phyloP scores from a whole-genome alignment of 2,329 filamentous ascomycete genomes.

The Fusarium brevicatenulatum region DNA sequence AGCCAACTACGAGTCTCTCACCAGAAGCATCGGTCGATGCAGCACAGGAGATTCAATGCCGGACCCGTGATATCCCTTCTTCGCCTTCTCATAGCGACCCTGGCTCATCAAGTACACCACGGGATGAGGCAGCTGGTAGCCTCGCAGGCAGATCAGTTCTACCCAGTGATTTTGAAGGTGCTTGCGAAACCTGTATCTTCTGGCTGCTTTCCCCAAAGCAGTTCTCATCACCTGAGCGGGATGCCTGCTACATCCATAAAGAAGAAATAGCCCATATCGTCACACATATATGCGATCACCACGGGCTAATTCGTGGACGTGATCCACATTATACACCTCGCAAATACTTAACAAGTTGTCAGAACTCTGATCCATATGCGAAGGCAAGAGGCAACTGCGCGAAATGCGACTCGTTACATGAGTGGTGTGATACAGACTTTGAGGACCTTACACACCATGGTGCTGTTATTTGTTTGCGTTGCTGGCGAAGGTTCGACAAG shows the following conservation, averaged over 20 bases:
- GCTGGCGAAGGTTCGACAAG: neutral
- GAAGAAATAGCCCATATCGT: neutral
- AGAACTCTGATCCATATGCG: neutral
- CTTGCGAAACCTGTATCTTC: neutral
- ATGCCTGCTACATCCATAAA: accelerated
- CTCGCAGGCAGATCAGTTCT: accelerated
- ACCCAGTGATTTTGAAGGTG: accelerated
- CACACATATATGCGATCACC: neutral
- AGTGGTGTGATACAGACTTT: neutral
- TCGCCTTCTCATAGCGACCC: accelerated
- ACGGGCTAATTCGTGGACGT: neutral
- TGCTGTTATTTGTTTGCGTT: neutral
- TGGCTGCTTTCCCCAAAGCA: accelerated
- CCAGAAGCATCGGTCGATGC: accelerated
- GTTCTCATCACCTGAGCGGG: neutral
- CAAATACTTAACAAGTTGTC: neutral
- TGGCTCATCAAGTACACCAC: neutral
- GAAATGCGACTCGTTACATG: neutral
- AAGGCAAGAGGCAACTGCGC: accelerated
- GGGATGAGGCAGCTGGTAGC: accelerated
- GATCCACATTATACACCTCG: accelerated
- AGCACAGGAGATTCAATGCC: accelerated
- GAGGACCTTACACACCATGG: accelerated
- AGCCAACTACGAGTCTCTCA: accelerated
- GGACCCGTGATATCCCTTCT: accelerated